Percentiles rank a stretch among this genome's conserved stretches.
Conservation (phyloP, 2,329 filamentous ascomycete genomes). For the Colletotrichum kahawae region DNA sequence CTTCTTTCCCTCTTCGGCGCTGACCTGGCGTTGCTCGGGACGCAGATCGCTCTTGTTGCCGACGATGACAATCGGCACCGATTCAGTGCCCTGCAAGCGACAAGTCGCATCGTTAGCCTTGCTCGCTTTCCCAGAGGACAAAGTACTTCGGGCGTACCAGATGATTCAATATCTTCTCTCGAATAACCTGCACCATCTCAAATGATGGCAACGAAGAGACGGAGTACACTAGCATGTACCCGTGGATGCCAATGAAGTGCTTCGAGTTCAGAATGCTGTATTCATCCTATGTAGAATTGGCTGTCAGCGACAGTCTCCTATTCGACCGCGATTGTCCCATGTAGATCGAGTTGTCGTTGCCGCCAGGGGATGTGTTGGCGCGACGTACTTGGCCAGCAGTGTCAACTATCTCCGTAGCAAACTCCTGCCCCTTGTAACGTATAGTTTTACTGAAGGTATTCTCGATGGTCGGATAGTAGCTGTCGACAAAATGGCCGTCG, state of each 20-base stretch:
- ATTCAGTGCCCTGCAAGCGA: conserved; percentile 78
- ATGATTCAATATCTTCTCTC: conserved; percentile 97
- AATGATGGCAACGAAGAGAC: conserved; percentile 92
- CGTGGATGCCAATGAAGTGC: conserved; percentile 98
- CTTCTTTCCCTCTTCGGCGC: conserved; percentile 81
- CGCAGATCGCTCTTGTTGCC: conserved; percentile 97
- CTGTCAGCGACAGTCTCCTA: neutral
- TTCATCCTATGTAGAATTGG: conserved; percentile 71
- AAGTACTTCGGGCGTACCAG: conserved; percentile 64
- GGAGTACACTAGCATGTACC: conserved; percentile 99
- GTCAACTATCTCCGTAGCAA: conserved; percentile 95
- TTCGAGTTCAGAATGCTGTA: conserved; percentile 98
- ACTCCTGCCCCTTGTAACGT: conserved; percentile 91
- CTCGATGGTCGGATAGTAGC: conserved; percentile 98
- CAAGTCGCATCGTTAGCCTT: neutral
- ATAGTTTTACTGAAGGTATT: conserved; percentile 98
- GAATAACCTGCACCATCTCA: conserved; percentile 95
- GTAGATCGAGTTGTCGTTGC: neutral
- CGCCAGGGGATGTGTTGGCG: neutral
- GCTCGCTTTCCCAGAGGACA: neutral
- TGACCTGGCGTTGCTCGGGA: conserved; percentile 91
- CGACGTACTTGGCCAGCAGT: conserved; percentile 85
- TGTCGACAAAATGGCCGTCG: conserved; percentile 97
- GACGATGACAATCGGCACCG: conserved; percentile 91
- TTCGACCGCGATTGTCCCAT: neutral